Conservation (phyloP, 1,284 basidiomycete species). For the Clitocybe nebularis region DNA sequence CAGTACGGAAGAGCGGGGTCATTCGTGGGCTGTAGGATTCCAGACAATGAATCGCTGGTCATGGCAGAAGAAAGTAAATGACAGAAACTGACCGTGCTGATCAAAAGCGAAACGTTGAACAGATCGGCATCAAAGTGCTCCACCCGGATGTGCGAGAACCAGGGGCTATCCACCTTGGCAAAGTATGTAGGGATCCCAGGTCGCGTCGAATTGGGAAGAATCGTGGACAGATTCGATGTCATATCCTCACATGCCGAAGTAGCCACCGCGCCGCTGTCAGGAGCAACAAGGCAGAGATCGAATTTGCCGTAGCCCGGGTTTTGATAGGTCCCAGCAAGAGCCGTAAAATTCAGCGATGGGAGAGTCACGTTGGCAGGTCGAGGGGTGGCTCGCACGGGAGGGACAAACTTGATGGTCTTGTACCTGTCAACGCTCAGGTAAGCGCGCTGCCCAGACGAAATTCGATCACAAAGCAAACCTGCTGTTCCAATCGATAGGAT, state of each 20-base stretch:
- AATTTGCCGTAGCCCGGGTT: constrained; percentile 31
- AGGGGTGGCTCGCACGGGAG: constrained; percentile 16
- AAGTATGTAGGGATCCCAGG: constrained; percentile 21
- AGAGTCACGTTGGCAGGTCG: constrained; percentile 13
- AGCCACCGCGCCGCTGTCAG: too few species aligned
- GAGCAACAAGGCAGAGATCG: constrained; percentile 24
- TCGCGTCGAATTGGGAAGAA: constrained; percentile 17
- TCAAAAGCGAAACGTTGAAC: constrained; percentile 18
- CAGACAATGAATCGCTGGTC: too few species aligned
- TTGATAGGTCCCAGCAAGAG: constrained; percentile 20
- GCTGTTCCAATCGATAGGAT: constrained; percentile 20
- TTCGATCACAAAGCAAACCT: constrained; percentile 13
- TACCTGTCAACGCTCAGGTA: constrained; percentile 6
- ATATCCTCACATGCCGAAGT: constrained; percentile 17
- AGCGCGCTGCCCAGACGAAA: background rate
- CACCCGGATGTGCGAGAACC: constrained; percentile 16
- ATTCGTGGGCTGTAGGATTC: constrained; percentile 8
- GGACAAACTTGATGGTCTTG: constrained; percentile 5
- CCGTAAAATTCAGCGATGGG: constrained; percentile 18
- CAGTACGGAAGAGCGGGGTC: constrained; percentile 14
- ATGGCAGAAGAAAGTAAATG: background rate
- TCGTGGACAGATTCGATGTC: constrained; percentile 12
- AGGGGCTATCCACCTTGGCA: constrained; percentile 16
- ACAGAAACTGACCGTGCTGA: constrained; percentile 18
- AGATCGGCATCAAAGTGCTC: constrained; percentile 19